phyloP scores from a whole-genome alignment of 331 rosid genomes.

The Prunus yedoensis region DNA sequence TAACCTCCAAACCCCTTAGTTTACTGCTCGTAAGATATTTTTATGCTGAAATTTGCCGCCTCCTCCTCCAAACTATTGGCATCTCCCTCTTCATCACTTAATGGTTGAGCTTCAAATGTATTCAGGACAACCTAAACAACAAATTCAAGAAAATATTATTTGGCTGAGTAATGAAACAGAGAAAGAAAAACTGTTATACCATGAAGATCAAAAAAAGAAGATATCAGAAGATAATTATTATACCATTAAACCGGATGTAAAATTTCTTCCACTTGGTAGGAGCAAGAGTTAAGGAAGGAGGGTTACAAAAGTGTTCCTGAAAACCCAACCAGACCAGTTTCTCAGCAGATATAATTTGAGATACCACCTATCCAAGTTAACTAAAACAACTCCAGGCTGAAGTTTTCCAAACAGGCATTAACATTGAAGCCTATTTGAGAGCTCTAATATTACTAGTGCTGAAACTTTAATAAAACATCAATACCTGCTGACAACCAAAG shows the following conservation, averaged over 20 bases:
- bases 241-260: conserved; percentile 78
- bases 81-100: conserved; percentile 92
- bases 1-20: conserved; percentile 94
- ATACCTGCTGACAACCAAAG: background rate
- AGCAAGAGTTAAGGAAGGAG: conserved; percentile 58
- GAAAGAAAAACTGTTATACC: background rate
- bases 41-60: conserved; percentile 82
- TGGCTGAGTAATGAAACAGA: conserved; percentile 20
- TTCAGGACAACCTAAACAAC: conserved; percentile 62
- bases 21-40: conserved; percentile 97
- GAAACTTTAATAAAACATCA: no score
- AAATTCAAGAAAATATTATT: conserved; percentile 17
- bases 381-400: background rate
- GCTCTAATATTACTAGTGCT: no score
- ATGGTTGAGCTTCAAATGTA: conserved; percentile 95
- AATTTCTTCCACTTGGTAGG: conserved; percentile 89
- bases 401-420: background rate
- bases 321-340: conserved; percentile 22
- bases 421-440: background rate
- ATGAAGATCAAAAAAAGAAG: conserved; percentile 9
- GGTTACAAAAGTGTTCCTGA: conserved; percentile 90
- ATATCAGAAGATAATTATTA: conserved; percentile 7
- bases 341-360: conserved; percentile 15
- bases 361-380: conserved; percentile 5
- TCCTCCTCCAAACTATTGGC: conserved; percentile 93